Evolutionary conservation across 2,329 filamentous ascomycete genomes (phyloP).

Genomic region (Ramichloridium luteum): DNA sequence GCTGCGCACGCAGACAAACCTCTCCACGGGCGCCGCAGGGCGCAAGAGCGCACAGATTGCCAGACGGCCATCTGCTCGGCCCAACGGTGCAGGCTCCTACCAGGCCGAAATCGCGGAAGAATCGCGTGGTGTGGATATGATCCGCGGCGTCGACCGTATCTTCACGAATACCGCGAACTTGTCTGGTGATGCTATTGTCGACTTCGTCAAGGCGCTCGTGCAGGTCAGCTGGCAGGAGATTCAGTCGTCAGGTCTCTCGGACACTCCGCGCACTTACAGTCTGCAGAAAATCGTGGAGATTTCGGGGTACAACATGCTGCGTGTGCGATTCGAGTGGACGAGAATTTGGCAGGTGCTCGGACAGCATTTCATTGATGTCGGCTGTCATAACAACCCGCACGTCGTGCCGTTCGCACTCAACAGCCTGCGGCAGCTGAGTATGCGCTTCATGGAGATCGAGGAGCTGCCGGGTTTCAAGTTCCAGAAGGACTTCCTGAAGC

Average conservation of each 20-base stretch:
- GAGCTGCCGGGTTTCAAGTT: conserved; percentile 98
- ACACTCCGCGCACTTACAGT: conserved; percentile 92
- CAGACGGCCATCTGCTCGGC: conserved; percentile 38
- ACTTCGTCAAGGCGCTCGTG: conserved; percentile 83
- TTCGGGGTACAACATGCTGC: conserved; percentile 98
- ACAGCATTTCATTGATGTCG: conserved; percentile 95
- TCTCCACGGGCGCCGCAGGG: conserved; percentile 5
- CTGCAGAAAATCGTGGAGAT: conserved; percentile 97
- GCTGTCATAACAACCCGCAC: conserved; percentile 88
- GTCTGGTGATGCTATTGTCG: conserved; percentile 84
- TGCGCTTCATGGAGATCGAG: conserved; percentile 98
- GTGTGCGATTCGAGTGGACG: conserved; percentile 96
- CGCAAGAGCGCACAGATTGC: conserved; percentile 42
- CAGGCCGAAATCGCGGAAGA: conserved; percentile 79
- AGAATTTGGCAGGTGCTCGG: conserved; percentile 97
- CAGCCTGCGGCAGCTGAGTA: conserved; percentile 85
- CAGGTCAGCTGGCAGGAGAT: conserved; percentile 99
- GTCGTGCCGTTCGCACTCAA: conserved; percentile 97
- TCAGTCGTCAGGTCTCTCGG: conserved; percentile 88
- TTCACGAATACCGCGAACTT: conserved; percentile 94
- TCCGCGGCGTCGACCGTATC: conserved; percentile 86
- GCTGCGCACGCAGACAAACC: conserved; percentile 57
- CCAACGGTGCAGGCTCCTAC: conserved; percentile 33
- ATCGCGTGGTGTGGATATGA: conserved; percentile 81
- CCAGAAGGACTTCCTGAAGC: conserved; percentile 97